phyloP scores from a whole-genome alignment of 768 basidiomycete species.

The Termitomyces eurrhizus region DNA sequence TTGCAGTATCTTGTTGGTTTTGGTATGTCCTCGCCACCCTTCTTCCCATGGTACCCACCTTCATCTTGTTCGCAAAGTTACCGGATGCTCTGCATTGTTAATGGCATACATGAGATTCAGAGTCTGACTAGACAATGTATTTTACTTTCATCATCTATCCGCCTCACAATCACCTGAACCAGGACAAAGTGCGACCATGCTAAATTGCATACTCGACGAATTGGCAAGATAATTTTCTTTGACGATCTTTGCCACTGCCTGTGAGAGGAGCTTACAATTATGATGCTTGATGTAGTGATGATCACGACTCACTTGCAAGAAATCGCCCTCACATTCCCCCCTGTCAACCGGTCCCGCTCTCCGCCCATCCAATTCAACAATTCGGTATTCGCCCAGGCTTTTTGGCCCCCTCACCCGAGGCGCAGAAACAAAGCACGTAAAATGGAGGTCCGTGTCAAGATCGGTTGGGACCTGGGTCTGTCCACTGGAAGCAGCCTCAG shows the following conservation, averaged over 20 bases:
- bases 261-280: neutral
- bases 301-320: constrained; percentile 45
- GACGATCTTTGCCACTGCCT: constrained; percentile 68
- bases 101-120: constrained; percentile 87
- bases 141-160: neutral
- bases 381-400: constrained; percentile 29
- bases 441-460: constrained; percentile 76
- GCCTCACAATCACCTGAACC: neutral
- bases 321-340: constrained; percentile 49
- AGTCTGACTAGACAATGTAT: constrained; percentile 25
- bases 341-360: constrained; percentile 78
- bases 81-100: constrained; percentile 79
- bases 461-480: constrained; percentile 65
- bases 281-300: neutral
- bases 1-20: constrained; percentile 86
- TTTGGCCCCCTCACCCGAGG: constrained; percentile 34
- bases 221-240: constrained; percentile 54
- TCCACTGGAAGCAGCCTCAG: constrained; percentile 60
- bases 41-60: neutral
- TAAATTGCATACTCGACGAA: constrained; percentile 57
- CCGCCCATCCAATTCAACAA: constrained; percentile 85
- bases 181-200: constrained; percentile 57
- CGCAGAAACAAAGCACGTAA: constrained; percentile 81
- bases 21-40: constrained; percentile 44
- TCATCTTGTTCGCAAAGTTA: constrained; percentile 45